Evolutionary conservation across 2,329 filamentous ascomycete genomes (phyloP).

Genomic region (Aspergillus pseudoterreus): DNA sequence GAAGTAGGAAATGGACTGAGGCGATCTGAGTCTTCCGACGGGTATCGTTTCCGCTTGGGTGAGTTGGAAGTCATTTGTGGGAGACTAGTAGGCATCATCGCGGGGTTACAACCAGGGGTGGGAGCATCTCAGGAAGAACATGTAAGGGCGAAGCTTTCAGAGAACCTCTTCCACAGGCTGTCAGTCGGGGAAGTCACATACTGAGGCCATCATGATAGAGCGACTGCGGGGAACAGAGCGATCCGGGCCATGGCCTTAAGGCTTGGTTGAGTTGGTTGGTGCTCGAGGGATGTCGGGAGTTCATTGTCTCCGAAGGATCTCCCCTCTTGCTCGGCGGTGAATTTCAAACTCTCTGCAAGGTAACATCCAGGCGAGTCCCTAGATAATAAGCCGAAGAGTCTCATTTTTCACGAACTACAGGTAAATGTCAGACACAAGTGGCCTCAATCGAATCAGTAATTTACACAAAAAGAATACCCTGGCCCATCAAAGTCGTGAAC

Average conservation of each 20-base stretch:
- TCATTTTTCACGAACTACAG: slow-evolving; percentile 15
- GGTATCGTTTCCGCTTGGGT: slow-evolving; percentile 34
- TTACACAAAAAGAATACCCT: slow-evolving; percentile 31
- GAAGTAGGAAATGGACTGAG: slow-evolving; percentile 31
- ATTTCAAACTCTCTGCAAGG: background rate
- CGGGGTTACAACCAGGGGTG: slow-evolving; percentile 11
- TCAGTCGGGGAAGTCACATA: background rate
- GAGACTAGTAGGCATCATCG: slow-evolving; percentile 28
- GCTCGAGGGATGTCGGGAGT: background rate
- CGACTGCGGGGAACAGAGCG: slow-evolving; percentile 6
- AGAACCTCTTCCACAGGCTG: background rate
- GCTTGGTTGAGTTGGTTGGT: background rate
- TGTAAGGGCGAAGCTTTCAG: background rate
- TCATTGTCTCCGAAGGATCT: background rate
- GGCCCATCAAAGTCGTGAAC: slow-evolving; percentile 32
- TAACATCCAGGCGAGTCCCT: background rate
- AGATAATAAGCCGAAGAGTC: slow-evolving; percentile 5
- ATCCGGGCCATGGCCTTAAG: slow-evolving; percentile 6
- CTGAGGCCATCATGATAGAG: slow-evolving; percentile 12
- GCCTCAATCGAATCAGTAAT: slow-evolving; percentile 33
- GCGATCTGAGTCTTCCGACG: slow-evolving; percentile 29
- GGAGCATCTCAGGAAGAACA: background rate
- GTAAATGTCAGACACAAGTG: slow-evolving; percentile 23
- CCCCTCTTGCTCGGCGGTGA: background rate
- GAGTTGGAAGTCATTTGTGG: slow-evolving; percentile 23